phyloP scores from a whole-genome alignment of 169 alveolate genomes.

The Theileria equi region DNA sequence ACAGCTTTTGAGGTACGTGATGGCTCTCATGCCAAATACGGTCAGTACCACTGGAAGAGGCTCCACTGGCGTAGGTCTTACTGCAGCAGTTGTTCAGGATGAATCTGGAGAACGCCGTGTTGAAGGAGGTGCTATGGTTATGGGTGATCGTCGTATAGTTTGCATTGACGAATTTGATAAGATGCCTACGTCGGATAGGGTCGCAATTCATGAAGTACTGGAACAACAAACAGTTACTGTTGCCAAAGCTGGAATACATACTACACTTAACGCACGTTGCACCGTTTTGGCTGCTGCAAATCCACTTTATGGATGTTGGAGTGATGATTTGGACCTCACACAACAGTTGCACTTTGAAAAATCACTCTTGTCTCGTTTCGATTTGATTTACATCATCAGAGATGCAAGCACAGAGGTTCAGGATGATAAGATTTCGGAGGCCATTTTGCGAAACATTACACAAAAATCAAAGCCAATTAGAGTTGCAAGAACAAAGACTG shows the following conservation, averaged over 20 bases:
- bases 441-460: conserved; percentile 72
- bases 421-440: conserved; percentile 75
- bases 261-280: conserved; percentile 96
- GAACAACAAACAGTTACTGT: conserved; percentile 98
- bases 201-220: conserved; percentile 99
- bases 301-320: conserved; percentile 97
- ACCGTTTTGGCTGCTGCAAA: conserved; percentile 99
- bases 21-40: conserved; percentile 92
- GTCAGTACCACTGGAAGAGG: conserved; percentile 99
- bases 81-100: conserved; percentile 97
- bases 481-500: conserved; percentile 5
- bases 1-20: conserved; percentile 91
- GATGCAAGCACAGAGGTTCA: conserved; percentile 74
- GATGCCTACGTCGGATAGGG: conserved; percentile 97
- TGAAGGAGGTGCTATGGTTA: conserved; percentile 99
- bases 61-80: conserved; percentile 98
- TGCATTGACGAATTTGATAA: conserved; percentile 99
- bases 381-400: conserved; percentile 57
- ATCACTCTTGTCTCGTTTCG: conserved; percentile 92
- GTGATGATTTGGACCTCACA: conserved; percentile 84
- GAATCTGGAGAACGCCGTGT: conserved; percentile 91
- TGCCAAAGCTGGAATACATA: conserved; percentile 98
- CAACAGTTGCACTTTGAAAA: conserved; percentile 95
- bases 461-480: conserved; percentile 69
- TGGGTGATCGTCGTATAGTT: conserved; percentile 96